Base-by-base conservation (phyloP, 768 basidiomycete genomes). In the Rubroboletus pulcherrimus region DNA sequence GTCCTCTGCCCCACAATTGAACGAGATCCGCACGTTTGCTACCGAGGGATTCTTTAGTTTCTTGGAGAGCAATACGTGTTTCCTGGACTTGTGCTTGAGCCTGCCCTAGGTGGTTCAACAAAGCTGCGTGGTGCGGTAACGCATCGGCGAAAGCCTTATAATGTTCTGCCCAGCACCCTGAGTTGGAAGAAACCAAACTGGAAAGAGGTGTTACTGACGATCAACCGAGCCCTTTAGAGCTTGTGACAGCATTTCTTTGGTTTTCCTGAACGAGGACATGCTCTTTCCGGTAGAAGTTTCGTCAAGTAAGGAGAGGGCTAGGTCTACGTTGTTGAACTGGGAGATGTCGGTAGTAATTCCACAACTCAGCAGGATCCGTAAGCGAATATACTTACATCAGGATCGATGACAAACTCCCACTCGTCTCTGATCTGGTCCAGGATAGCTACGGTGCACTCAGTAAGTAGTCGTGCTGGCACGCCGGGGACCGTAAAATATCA, bases 141-240 rank as follows among this genome's bases (percentile, higher is more conserved):
- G 94, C 87, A n/a, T 93, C 86, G 41, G 93, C 93, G 70, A 98
- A 98, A 3, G 94, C 86, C 72, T 96, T 87, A 68, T 95, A 97
- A 65, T 98, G 88, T 63, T 87, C 90, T 91, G 71, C n/a, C 42
- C 60, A 58, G 53, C 55, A 56, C 7, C 30, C 39, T 12, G 48
- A 57, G 54, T 49, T 33, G 33, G 15, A 49, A 47, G 40, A 51
- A 41, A 56, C 21, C n/a, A 48, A 26, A 17, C 12, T 9, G 38
- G 12, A 58, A 50, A 41, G 53, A 47, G 33, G 40, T 9, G 30
- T 17, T 29, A 82, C 88, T 66, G 70, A 87, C 91, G 87, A 63
- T 94, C 91, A 24, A 96, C 90, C 3, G 93, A 93, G 48, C 91
- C 89, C 69, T 90, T 89, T 30, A 96, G 74, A 17, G 91, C 89